phyloP scores from a whole-genome alignment of 139 green algal species.

The Chlorella sp. region DNA sequence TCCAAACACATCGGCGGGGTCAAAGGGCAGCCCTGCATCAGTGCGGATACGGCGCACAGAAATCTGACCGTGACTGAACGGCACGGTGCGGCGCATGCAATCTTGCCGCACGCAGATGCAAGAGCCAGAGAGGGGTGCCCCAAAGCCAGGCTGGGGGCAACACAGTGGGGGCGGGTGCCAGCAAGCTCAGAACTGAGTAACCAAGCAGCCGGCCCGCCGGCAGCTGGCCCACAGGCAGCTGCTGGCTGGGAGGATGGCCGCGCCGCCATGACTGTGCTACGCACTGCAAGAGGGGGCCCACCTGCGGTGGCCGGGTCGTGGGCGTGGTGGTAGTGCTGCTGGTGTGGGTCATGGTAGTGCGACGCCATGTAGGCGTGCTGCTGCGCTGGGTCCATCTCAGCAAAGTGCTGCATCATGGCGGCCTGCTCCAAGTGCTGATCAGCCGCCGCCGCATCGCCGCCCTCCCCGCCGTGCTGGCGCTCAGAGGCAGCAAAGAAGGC shows the following conservation, averaged over 20 bases:
- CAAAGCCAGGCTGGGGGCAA: no score
- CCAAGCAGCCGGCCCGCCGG: no score
- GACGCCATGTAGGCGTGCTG: constrained; percentile 7
- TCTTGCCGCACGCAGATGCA: no score
- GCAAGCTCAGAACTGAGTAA: no score
- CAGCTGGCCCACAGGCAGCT: no score
- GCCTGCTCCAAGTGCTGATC: background rate
- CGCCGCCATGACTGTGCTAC: background rate
- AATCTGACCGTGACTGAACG: no score
- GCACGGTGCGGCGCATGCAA: no score
- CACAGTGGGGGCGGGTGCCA: no score
- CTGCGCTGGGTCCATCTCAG: background rate
- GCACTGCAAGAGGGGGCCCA: background rate
- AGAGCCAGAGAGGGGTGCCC: no score
- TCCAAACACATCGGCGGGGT: background rate
- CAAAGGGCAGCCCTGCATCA: constrained; percentile 21
- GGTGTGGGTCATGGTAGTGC: constrained; percentile 2
- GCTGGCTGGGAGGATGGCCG: no score
- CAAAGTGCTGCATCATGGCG: background rate
- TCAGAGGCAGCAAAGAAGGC: background rate
- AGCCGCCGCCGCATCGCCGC: background rate
- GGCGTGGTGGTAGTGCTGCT: background rate
- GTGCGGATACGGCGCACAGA: no score
- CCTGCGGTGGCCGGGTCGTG: background rate
- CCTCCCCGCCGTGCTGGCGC: background rate